A percentile compares a stretch with the other conserved stretches of the same genome.
Evolutionary conservation across 2,329 filamentous ascomycete species (phyloP).

Genomic region (Teratosphaeriaceae sp.): DNA sequence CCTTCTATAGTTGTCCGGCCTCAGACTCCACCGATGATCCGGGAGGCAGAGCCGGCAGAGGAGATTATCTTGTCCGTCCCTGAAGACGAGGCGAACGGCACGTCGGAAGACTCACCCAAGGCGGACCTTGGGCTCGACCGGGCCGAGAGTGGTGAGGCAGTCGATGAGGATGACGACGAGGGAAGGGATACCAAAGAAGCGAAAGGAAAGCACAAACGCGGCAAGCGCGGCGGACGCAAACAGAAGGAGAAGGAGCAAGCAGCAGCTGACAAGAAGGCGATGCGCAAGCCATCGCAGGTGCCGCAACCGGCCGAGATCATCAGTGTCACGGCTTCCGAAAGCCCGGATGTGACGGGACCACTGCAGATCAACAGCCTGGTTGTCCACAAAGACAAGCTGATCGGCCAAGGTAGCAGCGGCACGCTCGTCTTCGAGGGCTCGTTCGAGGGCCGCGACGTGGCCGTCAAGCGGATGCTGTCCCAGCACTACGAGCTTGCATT

Average conservation of each 20-base stretch:
- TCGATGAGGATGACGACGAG: constrained; percentile 17
- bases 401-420: constrained; percentile 84
- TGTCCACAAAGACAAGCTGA: constrained; percentile 53
- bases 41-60: constrained; percentile 28
- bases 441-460: constrained; percentile 83
- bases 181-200: constrained; percentile 23
- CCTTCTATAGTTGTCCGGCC: neutral
- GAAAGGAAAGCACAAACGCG: constrained; percentile 46
- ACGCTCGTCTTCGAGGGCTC: constrained; percentile 93
- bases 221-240: constrained; percentile 41
- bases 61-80: constrained; percentile 28
- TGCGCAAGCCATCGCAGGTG: constrained; percentile 33
- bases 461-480: constrained; percentile 93
- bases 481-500: constrained; percentile 95
- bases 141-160: constrained; percentile 8
- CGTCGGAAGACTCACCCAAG: constrained; percentile 3
- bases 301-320: constrained; percentile 33
- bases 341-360: constrained; percentile 37
- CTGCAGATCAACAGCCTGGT: constrained; percentile 56
- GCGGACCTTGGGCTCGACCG: constrained; percentile 12
- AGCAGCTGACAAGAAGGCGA: constrained; percentile 32
- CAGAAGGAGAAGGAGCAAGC: constrained; percentile 35
- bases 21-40: constrained; percentile 10
- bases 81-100: constrained; percentile 12
- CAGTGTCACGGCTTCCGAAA: constrained; percentile 37